Evolutionary conservation across 1,139 yeast species (phyloP), one percentile per base, ranked within the genome.

Genomic region (Candida sanyaensis): DNA sequence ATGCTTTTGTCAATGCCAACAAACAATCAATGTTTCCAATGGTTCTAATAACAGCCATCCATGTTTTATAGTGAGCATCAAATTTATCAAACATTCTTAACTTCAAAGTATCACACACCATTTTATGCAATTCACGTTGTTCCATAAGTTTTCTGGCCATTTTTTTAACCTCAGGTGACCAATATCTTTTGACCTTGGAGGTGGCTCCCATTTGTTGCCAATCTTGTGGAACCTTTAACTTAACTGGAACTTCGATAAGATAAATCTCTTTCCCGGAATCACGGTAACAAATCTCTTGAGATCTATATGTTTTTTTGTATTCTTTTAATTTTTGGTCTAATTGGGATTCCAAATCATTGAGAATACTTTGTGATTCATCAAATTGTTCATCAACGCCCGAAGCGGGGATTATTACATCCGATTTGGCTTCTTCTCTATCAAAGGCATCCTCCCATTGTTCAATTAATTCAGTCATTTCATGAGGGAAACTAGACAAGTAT

Each of bases 171-270:
- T 89, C 96, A 0, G 98, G 97, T 0, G 98, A 90, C 90, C 96
- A 93, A 66, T 84, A 93, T 59, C 98, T 76, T 64, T 91, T 92
- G 37, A 86, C 89, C 58, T 91, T 88, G 38, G 96, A 78, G 1
- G 97, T 93, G 0, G 97, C 86, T 3, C 95, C 96, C 96, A 93
- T 90, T 60, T 90, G 96, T 56, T 84, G 87, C 99, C 99, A 93
- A 52, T 82, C 81, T 27, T 80, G 75, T 5, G 99, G 99, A 23
- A 93, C 84, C 44, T 75, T 74, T 1, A 75, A 63, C 53, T 84
- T 83, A 13, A 79, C 75, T 2, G 99, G 98, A 46, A 92, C 82
- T 62, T 93, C 99, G 56, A 93, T 86, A 44, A 95, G 78, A 61
- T 80, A 92, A 21, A 93, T 80, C 64, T 93, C 99, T 63, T 93